phyloP scores from a whole-genome alignment of 176 grass and related monocot species.

The Lolium perenne region DNA sequence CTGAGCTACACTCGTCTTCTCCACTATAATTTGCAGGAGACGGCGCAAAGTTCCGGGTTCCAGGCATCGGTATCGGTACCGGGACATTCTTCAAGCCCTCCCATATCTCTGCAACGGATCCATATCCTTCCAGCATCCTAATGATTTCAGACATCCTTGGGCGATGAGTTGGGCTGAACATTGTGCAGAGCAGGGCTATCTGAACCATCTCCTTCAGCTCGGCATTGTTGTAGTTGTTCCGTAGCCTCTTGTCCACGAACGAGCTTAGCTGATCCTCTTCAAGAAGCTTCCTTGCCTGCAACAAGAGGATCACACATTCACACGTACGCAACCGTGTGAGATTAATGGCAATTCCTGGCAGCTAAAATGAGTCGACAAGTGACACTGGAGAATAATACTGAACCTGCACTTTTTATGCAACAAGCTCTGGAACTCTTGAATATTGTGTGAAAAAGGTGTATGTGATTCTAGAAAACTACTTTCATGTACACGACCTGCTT shows the following conservation, averaged over 20 bases:
- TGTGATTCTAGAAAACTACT: neutral
- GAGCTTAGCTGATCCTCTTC: conserved; percentile 52
- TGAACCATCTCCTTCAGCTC: conserved; percentile 76
- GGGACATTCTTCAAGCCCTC: conserved; percentile 58
- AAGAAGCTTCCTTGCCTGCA: conserved; percentile 75
- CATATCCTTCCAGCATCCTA: conserved; percentile 72
- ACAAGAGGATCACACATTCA: neutral
- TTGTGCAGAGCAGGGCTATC: conserved; percentile 83
- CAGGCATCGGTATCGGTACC: neutral
- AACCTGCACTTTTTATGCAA: neutral
- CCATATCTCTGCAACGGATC: conserved; percentile 67
- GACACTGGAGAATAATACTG: neutral
- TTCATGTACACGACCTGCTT: neutral
- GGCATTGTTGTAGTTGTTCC: conserved; percentile 43
- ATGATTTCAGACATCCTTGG: conserved; percentile 79
- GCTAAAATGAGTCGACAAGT: neutral
- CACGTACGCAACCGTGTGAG: neutral
- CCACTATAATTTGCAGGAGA: conserved; percentile 23
- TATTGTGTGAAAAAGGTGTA: neutral
- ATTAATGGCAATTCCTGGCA: conserved; percentile 20
- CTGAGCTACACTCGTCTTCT: conserved; percentile 44
- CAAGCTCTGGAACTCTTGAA: neutral
- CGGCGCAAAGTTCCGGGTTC: conserved; percentile 13
- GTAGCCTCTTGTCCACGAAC: conserved; percentile 65
- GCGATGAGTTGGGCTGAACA: conserved; percentile 55